Percentiles rank a stretch among this genome's conserved stretches.
phyloP scores from a whole-genome alignment of 2,329 filamentous ascomycete genomes.

The Sporothrix phasma region DNA sequence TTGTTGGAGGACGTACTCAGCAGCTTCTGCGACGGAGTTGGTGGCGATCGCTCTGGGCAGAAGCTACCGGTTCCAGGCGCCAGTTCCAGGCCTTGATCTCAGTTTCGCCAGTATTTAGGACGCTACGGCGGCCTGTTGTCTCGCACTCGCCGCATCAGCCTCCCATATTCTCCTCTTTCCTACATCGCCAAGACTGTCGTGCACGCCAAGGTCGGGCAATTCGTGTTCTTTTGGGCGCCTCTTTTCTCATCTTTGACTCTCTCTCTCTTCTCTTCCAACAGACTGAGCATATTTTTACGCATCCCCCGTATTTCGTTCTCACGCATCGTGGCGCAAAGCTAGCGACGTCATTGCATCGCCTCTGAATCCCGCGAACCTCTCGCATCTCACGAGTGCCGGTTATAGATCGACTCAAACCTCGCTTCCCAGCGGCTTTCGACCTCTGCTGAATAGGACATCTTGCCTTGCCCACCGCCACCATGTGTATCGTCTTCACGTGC shows the following conservation, averaged over 20 bases:
- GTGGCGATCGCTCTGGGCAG: neutral
- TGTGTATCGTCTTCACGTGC: constrained; percentile 55
- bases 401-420: neutral
- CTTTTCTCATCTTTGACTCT: neutral
- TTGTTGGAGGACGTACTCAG: neutral
- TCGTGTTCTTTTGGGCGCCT: neutral
- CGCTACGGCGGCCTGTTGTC: neutral
- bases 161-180: neutral
- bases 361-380: neutral
- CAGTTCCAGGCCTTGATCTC: neutral
- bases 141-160: no score
- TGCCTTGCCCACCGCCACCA: constrained; percentile 21
- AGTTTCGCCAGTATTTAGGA: neutral
- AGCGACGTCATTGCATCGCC: constrained; percentile 1
- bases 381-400: neutral
- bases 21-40: neutral
- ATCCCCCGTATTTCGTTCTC: neutral
- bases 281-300: neutral
- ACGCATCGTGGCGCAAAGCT: neutral
- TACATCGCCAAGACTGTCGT: neutral
- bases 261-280: neutral
- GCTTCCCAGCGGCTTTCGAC: neutral
- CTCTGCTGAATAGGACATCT: neutral
- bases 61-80: neutral
- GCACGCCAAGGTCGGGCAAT: neutral